These are phyloP conservation scores for Aureobasidium sp. DNA, from an alignment of 2,329 filamentous ascomycete genomes.

Conservation along the genomic window DNA sequence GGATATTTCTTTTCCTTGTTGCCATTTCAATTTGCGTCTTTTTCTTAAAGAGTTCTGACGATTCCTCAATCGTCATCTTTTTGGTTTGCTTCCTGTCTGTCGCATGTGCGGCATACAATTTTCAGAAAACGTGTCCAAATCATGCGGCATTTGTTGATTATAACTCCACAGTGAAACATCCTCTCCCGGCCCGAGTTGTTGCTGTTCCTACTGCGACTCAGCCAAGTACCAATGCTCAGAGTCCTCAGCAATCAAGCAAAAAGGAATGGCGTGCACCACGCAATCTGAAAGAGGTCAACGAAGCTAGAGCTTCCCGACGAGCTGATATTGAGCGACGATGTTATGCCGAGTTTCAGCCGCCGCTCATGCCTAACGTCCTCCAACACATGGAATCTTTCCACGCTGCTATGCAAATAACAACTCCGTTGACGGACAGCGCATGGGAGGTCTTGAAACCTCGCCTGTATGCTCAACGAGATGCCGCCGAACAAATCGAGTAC, in stretches of 20 bases:
- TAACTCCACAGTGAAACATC: slow-evolving; percentile 20
- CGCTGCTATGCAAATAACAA: slow-evolving; percentile 62
- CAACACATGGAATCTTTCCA: slow-evolving; percentile 67
- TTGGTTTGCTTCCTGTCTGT: background rate
- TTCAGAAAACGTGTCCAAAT: background rate
- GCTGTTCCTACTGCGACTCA: slow-evolving; percentile 6
- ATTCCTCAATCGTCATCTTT: no score
- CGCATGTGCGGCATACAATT: background rate
- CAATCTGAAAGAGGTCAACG: slow-evolving; percentile 55
- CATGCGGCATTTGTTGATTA: background rate
- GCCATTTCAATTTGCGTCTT: background rate
- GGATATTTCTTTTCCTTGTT: background rate
- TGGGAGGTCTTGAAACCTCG: slow-evolving; percentile 65
- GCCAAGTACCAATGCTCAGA: background rate
- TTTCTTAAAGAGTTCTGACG: no score
- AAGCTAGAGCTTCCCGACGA: slow-evolving; percentile 57
- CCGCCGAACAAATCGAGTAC: slow-evolving; percentile 52
- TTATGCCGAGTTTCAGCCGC: slow-evolving; percentile 53
- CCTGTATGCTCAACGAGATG: slow-evolving; percentile 57
- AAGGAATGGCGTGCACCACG: slow-evolving; percentile 26
- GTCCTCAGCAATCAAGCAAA: slow-evolving; percentile 7
- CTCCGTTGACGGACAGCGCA: slow-evolving; percentile 59
- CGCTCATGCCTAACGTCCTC: slow-evolving; percentile 55
- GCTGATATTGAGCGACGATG: slow-evolving; percentile 67
- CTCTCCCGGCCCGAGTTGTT: slow-evolving; percentile 12